Evolutionary conservation across 2,329 filamentous ascomycete genomes (phyloP), one percentile per base, ranked within the genome.

Genomic region (Chaetomium sp.): DNA sequence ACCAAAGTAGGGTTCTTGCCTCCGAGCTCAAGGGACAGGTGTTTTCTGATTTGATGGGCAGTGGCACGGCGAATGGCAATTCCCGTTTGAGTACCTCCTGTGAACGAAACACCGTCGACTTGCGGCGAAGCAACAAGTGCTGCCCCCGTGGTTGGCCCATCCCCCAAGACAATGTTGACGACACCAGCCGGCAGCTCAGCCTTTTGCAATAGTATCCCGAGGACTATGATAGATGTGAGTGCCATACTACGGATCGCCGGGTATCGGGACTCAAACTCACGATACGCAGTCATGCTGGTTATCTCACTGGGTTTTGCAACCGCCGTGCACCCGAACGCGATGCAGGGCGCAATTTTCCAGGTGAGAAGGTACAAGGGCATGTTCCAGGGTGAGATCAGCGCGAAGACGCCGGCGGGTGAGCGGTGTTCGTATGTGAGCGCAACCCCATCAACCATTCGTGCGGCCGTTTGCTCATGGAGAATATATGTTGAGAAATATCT

Each of bases 1-100:
- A 85, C 79, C 19, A 85, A 70, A 12, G 82, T 78, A 1, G 83
- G 82, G 33, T 79, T 82, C 73, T 85, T 85, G 57, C 83, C 82
- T 35, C 83, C 82, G 50, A 74, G 71, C 68, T 73, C 74, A 49
- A 73, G 71, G 31, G 69, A 75, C 35, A 73, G 54, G 57, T 75
- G 73, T 67, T 76, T 77, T 49, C 69, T 66, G 35, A 76, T 74
- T 65, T 76, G 71, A 49, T 72, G 70, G 29, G 70, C 74, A 1
- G 74, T 74, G 23, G 72, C 71, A 25, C 63, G 70, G 29, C 74
- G 70, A 62, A 77, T 76, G 19, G 70, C 71, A 23, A 74, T 72
- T 2, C 75, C 75, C 1, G 74, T 75, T 33, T 70, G 70, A 0
- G 74, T 75, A 50, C 74, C 72, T 10, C 75, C 75, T 0, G 75